Conservation (phyloP, 1,284 basidiomycete species). For the Puccinia triticina region DNA sequence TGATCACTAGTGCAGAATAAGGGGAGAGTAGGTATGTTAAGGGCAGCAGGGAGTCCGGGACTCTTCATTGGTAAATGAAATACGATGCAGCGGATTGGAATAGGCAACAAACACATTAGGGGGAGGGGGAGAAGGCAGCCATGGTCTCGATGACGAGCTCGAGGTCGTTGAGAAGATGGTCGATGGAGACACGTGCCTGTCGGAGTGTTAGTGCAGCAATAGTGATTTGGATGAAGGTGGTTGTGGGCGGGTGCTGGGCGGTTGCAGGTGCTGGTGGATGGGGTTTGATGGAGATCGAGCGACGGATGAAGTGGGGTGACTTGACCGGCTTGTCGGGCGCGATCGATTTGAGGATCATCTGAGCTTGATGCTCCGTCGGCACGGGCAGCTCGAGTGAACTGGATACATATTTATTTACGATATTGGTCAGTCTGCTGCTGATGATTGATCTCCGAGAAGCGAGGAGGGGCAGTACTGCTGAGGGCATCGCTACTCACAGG, state of each 20-base stretch:
- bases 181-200: conserved; percentile 58
- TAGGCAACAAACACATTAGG: too few species aligned
- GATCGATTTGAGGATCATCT: conserved; percentile 32
- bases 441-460: background rate
- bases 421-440: background rate
- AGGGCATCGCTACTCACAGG: conserved; percentile 32
- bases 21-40: too few species aligned
- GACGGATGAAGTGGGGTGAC: conserved; percentile 24
- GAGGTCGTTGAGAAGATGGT: conserved; percentile 68
- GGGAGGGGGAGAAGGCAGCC: conserved; percentile 25
- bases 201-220: conserved; percentile 54
- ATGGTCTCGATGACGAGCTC: conserved; percentile 62
- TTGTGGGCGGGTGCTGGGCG: background rate
- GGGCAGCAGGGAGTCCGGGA: too few species aligned
- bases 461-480: background rate
- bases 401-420: background rate
- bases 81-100: too few species aligned
- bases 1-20: too few species aligned
- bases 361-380: background rate
- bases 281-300: background rate
- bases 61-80: too few species aligned
- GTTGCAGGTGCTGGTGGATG: background rate
- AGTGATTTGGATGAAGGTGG: background rate
- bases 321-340: conserved; percentile 37
- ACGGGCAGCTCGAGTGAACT: conserved; percentile 24